These are phyloP conservation scores for Elymus sibiricus DNA, from an alignment of 176 grass and related monocot species.

Conservation along the genomic window DNA sequence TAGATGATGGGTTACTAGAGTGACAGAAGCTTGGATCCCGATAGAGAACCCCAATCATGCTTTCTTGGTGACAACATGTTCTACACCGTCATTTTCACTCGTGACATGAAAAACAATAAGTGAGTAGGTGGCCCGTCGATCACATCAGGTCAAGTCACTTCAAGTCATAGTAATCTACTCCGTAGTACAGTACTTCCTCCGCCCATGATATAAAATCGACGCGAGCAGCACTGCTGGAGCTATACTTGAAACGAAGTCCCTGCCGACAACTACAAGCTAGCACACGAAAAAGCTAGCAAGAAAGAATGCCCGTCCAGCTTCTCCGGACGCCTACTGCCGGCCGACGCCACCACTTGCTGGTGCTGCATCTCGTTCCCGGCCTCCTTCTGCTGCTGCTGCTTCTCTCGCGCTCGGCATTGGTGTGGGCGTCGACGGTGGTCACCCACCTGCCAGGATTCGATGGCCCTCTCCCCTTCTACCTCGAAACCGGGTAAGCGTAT, in stretches of 20 bases:
- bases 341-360: too few species aligned
- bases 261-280: too few species aligned
- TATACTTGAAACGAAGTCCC: too few species aligned
- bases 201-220: too few species aligned
- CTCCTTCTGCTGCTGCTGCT: neutral
- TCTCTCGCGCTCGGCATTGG: neutral
- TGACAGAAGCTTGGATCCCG: too few species aligned
- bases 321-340: neutral
- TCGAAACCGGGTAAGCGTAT: conserved; percentile 6
- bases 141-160: neutral
- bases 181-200: too few species aligned
- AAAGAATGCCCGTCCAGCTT: neutral
- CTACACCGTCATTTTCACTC: neutral
- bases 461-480: conserved; percentile 13
- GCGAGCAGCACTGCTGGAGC: too few species aligned
- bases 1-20: too few species aligned
- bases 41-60: too few species aligned
- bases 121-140: neutral
- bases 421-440: conserved; percentile 15
- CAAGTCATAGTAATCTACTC: too few species aligned
- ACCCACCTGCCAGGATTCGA: conserved; percentile 25
- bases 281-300: too few species aligned
- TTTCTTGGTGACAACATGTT: too few species aligned
- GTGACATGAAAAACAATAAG: neutral
- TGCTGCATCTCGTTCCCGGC: neutral